Evolutionary conservation across 768 basidiomycete genomes (phyloP), one percentile per base, ranked within the genome.

Genomic region (Phlebiopsis flavidoalba): DNA sequence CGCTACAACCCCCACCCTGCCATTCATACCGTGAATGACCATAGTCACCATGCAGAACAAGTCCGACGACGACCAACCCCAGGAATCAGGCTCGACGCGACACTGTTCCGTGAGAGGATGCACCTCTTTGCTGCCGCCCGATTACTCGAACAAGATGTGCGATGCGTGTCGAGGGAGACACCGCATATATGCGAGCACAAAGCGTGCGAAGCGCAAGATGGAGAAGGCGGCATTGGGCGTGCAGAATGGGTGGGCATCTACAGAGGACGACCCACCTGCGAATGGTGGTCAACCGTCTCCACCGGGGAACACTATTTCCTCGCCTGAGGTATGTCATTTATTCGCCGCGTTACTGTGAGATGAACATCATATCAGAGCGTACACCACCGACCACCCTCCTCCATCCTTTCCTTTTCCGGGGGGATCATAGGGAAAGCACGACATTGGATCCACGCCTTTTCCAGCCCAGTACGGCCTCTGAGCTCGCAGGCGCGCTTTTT

Each of bases 181-280:
- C 66, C 76, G 82, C 26, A 68, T 76, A 5, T 83, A 85, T 53
- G 81, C 80, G 10, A 77, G 67, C 37, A 80, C 82, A 4, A 83
- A 83, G 65, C 71, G 81, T 15, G 76, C 77, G 5, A 75, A 77
- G 58, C 70, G 81, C 60, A 83, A 83, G 67, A 64, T 74, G 63
- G 82, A 85, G 68, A 84, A 83, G 67, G 77, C 76, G 0, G 74
- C 76, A 6, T 40, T 69, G 22, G 62, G 58, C 15, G 49, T 52
- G 5, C 64, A 65, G 53, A 40, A 43, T 36, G 69, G 62, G 3
- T 73, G 71, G 71, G 66, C 70, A 63, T 68, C 70, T 0, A 48
- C 24, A 26, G 52, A 57, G 5, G 59, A 64, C 35, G 60, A 63
- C 40, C 58, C 31, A 14, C 48, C 59, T 5, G 53, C 35, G 48